phyloP scores from a whole-genome alignment of 257 asterid genomes.

The Jacaranda mimosifolia region DNA sequence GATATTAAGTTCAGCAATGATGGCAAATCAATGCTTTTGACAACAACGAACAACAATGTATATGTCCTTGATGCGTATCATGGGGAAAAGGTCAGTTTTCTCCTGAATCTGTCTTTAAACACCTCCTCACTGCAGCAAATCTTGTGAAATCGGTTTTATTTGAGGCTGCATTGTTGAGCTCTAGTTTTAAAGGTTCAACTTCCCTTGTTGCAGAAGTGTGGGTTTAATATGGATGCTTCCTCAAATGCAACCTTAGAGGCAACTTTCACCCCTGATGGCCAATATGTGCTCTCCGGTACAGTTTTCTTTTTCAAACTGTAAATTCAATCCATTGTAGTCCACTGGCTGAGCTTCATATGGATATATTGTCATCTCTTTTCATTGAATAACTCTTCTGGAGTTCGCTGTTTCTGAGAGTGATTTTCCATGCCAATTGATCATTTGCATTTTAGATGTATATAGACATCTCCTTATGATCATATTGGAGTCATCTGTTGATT shows the following conservation, averaged over 20 bases:
- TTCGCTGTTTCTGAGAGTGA: background rate
- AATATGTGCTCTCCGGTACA: constrained; percentile 87
- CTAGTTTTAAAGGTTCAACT: constrained; percentile 13
- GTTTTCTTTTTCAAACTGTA: background rate
- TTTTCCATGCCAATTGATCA: too few relatives aligned
- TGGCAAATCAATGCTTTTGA: constrained; percentile 93
- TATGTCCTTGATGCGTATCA: constrained; percentile 92
- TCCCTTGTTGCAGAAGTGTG: constrained; percentile 68
- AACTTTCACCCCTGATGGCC: constrained; percentile 96
- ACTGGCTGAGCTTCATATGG: constrained; percentile 8
- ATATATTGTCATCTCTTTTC: background rate
- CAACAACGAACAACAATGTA: constrained; percentile 82
- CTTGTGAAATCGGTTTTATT: constrained; percentile 10
- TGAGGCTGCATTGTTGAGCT: background rate
- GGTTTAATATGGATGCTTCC: constrained; percentile 82
- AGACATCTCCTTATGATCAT: too few relatives aligned
- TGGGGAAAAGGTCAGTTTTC: constrained; percentile 86
- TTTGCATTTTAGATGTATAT: too few relatives aligned
- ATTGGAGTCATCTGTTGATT: too few relatives aligned
- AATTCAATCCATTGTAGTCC: background rate
- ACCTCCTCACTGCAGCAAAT: background rate
- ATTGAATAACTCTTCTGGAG: background rate
- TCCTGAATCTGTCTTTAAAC: constrained; percentile 10
- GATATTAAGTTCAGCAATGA: constrained; percentile 98
- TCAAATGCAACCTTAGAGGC: constrained; percentile 75